These are phyloP conservation scores for Beauveria sp. DNA, from an alignment of 2,329 filamentous ascomycete species.

Conservation along the genomic window DNA sequence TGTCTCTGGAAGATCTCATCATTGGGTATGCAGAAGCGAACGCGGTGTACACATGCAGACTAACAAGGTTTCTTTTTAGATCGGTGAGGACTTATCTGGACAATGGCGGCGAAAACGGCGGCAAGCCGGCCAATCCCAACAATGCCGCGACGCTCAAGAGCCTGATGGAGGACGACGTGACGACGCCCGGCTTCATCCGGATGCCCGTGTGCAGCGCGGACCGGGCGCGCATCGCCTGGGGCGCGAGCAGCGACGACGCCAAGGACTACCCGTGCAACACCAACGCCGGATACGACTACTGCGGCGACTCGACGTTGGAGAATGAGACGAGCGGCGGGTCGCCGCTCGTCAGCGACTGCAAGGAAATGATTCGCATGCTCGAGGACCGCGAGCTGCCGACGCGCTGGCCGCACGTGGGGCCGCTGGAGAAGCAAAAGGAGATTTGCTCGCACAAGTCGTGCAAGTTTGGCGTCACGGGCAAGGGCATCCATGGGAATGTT, in stretches of 20 bases:
- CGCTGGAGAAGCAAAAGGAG: conserved; percentile 16
- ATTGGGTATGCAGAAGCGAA: neutral
- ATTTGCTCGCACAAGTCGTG: conserved; percentile 23
- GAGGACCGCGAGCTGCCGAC: conserved; percentile 15
- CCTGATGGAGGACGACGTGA: conserved; percentile 2
- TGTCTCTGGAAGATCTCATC: neutral
- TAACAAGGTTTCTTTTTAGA: neutral
- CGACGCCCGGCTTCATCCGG: conserved; percentile 4
- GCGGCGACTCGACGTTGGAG: conserved; percentile 24
- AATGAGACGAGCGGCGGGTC: conserved; percentile 27
- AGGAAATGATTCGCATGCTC: conserved; percentile 24
- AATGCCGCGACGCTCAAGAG: neutral
- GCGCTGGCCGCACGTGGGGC: neutral
- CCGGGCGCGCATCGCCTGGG: neutral
- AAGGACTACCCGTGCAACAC: conserved; percentile 29
- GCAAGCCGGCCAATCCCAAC: neutral
- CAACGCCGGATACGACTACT: conserved; percentile 18
- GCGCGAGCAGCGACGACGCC: neutral
- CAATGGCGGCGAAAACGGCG: neutral
- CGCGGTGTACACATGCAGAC: neutral
- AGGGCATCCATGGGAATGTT: conserved; percentile 19
- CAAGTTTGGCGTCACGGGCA: conserved; percentile 24
- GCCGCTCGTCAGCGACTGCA: conserved; percentile 26
- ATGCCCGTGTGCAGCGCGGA: conserved; percentile 3
- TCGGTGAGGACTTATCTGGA: neutral